These are phyloP conservation scores for Neostapfia colusana DNA, from an alignment of 176 grass and related monocot species.

Conservation along the genomic window DNA sequence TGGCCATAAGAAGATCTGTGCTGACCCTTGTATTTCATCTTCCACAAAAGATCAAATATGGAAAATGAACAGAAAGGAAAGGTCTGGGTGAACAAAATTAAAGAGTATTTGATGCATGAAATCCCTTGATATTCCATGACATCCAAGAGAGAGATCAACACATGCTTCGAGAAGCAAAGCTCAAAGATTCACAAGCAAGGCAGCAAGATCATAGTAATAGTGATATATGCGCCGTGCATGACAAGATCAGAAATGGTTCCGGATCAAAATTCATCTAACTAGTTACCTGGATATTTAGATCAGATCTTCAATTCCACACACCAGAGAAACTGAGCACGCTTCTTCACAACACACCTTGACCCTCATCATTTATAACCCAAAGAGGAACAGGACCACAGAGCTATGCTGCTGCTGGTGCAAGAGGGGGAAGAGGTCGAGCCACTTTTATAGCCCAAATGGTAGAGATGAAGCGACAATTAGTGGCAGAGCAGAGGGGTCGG, in stretches of 20 bases:
- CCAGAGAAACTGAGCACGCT: conserved; percentile 13
- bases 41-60: too few species aligned
- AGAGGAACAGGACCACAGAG: conserved; percentile 23
- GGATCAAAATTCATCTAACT: conserved; percentile 16
- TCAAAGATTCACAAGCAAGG: conserved; percentile 1
- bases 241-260: conserved; percentile 4
- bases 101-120: too few species aligned
- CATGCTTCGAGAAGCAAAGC: conserved; percentile 10
- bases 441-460: conserved; percentile 35
- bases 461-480: background rate
- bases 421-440: background rate
- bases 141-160: too few species aligned
- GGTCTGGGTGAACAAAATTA: too few species aligned
- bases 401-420: conserved; percentile 21
- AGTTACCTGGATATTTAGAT: conserved; percentile 41
- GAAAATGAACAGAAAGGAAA: too few species aligned
- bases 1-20: too few species aligned
- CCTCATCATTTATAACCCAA: conserved; percentile 12
- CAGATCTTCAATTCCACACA: conserved; percentile 29
- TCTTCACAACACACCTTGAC: background rate
- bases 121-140: too few species aligned
- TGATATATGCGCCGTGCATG: background rate
- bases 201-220: background rate
- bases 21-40: too few species aligned
- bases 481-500: background rate